A percentile compares a stretch with the other conserved stretches of the same genome.
Conservation (phyloP, 306 rosid species). For the Abrus pulchellus region DNA sequence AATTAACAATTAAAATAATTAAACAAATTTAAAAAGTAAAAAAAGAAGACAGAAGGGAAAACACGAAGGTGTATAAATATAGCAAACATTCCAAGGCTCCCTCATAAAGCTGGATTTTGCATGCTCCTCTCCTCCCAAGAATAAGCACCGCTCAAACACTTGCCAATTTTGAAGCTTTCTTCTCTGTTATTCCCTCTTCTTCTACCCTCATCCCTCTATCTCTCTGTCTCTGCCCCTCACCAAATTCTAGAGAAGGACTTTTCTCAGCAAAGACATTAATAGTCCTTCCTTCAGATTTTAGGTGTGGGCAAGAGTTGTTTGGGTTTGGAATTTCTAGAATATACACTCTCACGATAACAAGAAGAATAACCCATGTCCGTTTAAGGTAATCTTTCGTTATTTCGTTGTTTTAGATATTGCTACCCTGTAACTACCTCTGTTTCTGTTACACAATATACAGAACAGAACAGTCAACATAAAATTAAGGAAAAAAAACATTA, state of each 20-base stretch:
- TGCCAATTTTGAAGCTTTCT: constrained; percentile 50
- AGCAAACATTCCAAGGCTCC: constrained; percentile 59
- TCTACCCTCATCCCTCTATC: constrained; percentile 6
- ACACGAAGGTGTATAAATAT: constrained; percentile 65
- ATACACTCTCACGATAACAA: background rate
- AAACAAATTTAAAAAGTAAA: background rate
- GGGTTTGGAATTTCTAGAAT: background rate
- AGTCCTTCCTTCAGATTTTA: constrained; percentile 34
- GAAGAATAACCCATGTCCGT: constrained; percentile 35
- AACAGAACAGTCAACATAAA: background rate
- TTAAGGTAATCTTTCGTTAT: constrained; percentile 55
- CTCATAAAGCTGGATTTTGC: constrained; percentile 50
- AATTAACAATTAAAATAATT: background rate
- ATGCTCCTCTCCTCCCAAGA: constrained; percentile 53
- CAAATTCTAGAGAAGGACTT: constrained; percentile 44
- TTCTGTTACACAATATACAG: background rate
- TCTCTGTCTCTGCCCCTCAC: constrained; percentile 25
- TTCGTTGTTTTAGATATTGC: background rate
- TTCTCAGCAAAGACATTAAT: background rate
- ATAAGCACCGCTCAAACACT: constrained; percentile 69
- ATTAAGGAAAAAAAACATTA: background rate
- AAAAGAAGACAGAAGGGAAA: background rate
- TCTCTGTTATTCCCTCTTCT: constrained; percentile 29
- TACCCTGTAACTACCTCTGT: background rate
- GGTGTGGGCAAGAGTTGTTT: constrained; percentile 42